Conservation (phyloP, 129 eudicot species). For the carrot (Daucus carota) region DH1_v3.0 NC_030389.2:38079001-38079500, state of each 20-base stretch:
- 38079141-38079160: background rate
- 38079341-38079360: conserved; percentile 2
- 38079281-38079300: conserved; percentile 83
- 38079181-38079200: conserved; percentile 59
- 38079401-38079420: too few species aligned
- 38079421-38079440: background rate
- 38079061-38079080: background rate
- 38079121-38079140: background rate
- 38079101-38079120: background rate
- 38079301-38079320: background rate
- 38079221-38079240: conserved; percentile 70
- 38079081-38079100: background rate
- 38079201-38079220: conserved; percentile 53
- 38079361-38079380: background rate
- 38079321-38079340: too few species aligned
- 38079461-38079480: background rate
- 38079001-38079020: too few species aligned
- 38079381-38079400: too few species aligned
- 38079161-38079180: background rate
- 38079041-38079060: background rate
- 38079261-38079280: conserved; percentile 89
- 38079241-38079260: conserved; percentile 77
- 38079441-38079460: background rate
- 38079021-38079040: too few species aligned
- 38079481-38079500: background rate